Evolutionary conservation across 1,139 yeast genomes (phyloP), one percentile per base, ranked within the genome.

Genomic region (Lodderomyces pseudojiufengensis): DNA sequence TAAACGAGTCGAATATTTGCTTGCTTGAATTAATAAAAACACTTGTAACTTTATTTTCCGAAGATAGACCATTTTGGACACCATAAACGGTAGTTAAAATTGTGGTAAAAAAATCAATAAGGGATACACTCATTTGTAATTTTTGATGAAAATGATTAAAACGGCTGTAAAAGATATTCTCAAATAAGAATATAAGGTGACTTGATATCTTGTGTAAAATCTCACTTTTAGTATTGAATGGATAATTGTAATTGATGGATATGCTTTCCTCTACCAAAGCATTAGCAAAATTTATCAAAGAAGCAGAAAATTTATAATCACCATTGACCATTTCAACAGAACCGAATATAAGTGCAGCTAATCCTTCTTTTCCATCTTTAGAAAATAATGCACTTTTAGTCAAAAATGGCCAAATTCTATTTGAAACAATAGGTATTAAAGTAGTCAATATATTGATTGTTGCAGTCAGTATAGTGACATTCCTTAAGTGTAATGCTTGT

Each of bases 381-480:
- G 83, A 79, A 3, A 86, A 62, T 20, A 87, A 61, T 14, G 78
- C 73, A 1, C 95, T 82, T 38, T 79, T 76, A 12, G 80, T 73
- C 12, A 88, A 58, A 49, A 80, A 84, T 0, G 88, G 75, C 95
- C 96, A 88, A 2, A 88, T 83, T 43, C 88, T 65, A 44, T 74
- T 72, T 0, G 95, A 76, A 31, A 70, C 72, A 6, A 76, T 61
- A 27, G 65, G 63, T 27, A 68, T 62, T 36, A 78, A 63, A 2
- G 71, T 62, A 3, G 70, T 59, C 26, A 86, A 61, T 32, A 86
- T 72, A 10, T 70, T 61, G 15, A 80, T 55, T 9, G 81, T 65
- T 0, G 70, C 55, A 14, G 70, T 64, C 20, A 82, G 61, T 1
- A 79, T 54, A 0, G 58, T 52, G 7, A 75, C 58, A 38, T 77